phyloP scores from a whole-genome alignment of 306 rosid species.

The Citrullus amarus region DNA sequence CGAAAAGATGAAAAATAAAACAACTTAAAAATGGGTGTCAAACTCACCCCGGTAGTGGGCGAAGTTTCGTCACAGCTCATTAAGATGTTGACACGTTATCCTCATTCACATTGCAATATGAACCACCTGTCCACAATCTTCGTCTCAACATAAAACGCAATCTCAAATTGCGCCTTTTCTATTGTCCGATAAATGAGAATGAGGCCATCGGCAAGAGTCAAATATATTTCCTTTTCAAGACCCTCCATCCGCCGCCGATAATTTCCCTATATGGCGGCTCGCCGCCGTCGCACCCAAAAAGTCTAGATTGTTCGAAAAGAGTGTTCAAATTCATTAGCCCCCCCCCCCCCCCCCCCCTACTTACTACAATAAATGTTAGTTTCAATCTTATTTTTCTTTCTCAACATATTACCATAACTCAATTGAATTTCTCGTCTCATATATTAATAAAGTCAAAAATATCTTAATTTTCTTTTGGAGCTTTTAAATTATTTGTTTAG shows the following conservation, averaged over 20 bases:
- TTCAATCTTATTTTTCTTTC: too few species aligned
- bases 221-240: background rate
- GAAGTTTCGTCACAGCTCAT: background rate
- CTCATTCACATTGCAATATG: background rate
- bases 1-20: background rate
- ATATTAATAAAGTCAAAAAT: too few species aligned
- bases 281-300: background rate
- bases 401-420: too few species aligned
- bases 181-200: background rate
- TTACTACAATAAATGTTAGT: background rate
- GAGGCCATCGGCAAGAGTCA: background rate
- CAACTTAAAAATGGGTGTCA: background rate
- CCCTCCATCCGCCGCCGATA: background rate
- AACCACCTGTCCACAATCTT: background rate
- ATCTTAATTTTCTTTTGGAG: too few species aligned
- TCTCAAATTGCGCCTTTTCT: background rate
- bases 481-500: too few species aligned
- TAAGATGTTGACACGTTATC: background rate
- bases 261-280: background rate
- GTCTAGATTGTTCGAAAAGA: background rate
- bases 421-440: too few species aligned
- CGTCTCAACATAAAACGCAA: background rate
- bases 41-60: background rate
- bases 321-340: background rate
- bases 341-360: too few species aligned